phyloP scores from a whole-genome alignment of 73 alveolate genomes.

The Paramecium sonneborni region DNA sequence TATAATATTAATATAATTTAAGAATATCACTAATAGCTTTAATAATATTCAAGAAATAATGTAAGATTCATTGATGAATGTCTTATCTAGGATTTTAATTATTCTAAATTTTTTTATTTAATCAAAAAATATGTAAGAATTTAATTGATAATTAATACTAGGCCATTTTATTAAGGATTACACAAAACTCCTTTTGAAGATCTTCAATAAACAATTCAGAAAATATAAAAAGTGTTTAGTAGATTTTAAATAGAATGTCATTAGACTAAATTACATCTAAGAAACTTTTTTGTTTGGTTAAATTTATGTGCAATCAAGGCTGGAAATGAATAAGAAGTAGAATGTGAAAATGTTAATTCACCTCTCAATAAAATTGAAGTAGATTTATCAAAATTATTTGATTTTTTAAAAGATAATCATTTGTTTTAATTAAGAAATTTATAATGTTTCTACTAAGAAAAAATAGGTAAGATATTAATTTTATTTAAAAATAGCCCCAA shows the following conservation, averaged over 20 bases:
- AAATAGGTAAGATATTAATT: neutral
- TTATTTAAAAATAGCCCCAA: neutral
- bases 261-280: constrained; percentile 6
- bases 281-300: constrained; percentile 53
- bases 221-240: neutral
- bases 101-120: neutral
- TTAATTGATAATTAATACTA: neutral
- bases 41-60: constrained; percentile 26
- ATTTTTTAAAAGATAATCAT: neutral
- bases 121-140: neutral
- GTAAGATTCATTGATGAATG: constrained; percentile 29
- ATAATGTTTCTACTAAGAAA: neutral
- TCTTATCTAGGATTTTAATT: neutral
- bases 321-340: neutral
- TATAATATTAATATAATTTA: neutral
- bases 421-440: constrained; percentile 11
- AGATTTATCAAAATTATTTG: constrained; percentile 1
- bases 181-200: neutral
- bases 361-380: constrained; percentile 37
- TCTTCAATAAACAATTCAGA: neutral
- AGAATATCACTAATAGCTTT: constrained; percentile 1
- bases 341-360: constrained; percentile 34
- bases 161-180: neutral
- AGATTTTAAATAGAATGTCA: constrained; percentile 39
- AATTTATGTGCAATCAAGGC: constrained; percentile 39